Evolutionary conservation across 176 grass and related monocot species (phyloP), one percentile per base, ranked within the genome.

Genomic region (Lolium rigidum): DNA sequence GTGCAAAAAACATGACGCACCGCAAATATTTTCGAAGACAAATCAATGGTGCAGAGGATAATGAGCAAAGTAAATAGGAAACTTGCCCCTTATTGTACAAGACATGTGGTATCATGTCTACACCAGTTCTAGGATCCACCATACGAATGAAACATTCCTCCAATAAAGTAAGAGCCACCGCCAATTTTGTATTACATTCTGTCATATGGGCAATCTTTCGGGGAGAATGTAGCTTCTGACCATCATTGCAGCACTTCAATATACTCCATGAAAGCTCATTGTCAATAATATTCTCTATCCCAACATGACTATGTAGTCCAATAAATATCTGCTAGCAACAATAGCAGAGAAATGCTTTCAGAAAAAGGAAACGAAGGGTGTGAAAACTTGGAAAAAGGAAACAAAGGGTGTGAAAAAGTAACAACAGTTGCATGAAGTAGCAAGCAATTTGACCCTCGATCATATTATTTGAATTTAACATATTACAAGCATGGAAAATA

Each of bases 111-210:
- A 98, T 94, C 86, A 98, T 93, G 86, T 95, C 86, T 52, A 98
- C 88, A 77, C 94, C 92, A 51, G 96, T 95, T 81, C 91, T 86
- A 82, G 88, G 91, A 89, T 98, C 96, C 47, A 95, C 82, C 90
- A 98, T 95, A 20, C 80, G 91, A 38, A 87, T 83, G 87, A 98
- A 98, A 78, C 96, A 98, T 88, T 98, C 96, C 81, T 98, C 96
- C 76, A 92, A 90, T 83, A 98, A 73, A 91, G 88, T 95, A 70
- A 95, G 86, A 83, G 92, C 92, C 79, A 98, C 88, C 28, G 97
- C 93, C 79, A 98, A 85, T 78, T 98, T 98, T 50, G 81, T 94
- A 90, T 98, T 95, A 31, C 90, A 91, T 80, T 95, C 94, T 59
- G 82, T 78, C 84, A 95, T 78, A 44, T 77, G 66, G 54, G 90